These are phyloP conservation scores for Chloromonas sp. DNA, from an alignment of 163 green algal genomes.

Conservation along the genomic window DNA sequence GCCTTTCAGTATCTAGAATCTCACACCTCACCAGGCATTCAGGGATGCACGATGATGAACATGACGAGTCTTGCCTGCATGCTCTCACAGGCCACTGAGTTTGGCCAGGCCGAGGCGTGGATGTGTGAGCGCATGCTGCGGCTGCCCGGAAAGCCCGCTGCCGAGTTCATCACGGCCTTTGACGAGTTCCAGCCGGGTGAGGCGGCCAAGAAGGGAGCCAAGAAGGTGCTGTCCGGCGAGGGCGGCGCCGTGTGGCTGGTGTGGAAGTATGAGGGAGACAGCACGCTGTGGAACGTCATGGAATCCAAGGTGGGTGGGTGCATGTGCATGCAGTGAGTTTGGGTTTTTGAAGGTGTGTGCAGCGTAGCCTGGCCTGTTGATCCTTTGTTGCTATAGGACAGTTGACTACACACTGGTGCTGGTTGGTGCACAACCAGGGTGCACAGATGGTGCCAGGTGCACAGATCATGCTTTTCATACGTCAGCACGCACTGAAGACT, in stretches of 20 bases:
- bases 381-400: no score
- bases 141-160: constrained; percentile 40
- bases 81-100: constrained; percentile 70
- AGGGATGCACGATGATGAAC: background rate
- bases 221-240: background rate
- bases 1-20: no score
- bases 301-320: constrained; percentile 20
- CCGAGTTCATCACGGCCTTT: constrained; percentile 81
- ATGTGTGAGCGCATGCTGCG: constrained; percentile 91
- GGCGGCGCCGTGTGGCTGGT: constrained; percentile 63
- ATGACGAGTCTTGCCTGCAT: background rate
- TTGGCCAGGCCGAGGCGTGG: constrained; percentile 89
- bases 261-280: constrained; percentile 85
- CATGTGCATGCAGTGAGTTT: constrained; percentile 4
- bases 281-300: constrained; percentile 77
- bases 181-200: constrained; percentile 33
- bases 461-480: no score
- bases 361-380: no score
- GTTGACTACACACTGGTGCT: no score
- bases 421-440: no score
- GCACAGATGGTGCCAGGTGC: no score
- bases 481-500: no score
- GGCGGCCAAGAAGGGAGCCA: background rate
- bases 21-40: background rate
- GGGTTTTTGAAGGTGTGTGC: no score